Base-by-base conservation (phyloP, 2,329 filamentous ascomycete species). In the Arthrocladium fulminans region DNA sequence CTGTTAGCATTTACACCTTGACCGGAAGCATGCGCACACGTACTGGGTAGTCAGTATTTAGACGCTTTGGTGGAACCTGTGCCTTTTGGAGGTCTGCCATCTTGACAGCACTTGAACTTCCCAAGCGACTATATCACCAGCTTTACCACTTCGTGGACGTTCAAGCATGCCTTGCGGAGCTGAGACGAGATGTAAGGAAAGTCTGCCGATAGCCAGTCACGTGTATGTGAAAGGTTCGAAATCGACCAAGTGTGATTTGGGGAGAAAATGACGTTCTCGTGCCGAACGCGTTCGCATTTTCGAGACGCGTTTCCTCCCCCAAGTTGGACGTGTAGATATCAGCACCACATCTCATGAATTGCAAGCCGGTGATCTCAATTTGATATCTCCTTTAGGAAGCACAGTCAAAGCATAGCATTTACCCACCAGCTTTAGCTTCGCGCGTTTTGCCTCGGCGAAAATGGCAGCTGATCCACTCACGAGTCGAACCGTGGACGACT, bases 41-140 rank as follows among this genome's bases (percentile, higher is more conserved):
- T 73, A 97, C 92, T 51, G 90, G 90, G 67, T 86, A 97, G 52
- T 92, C 83, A 61, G 86, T 86, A 66, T 83, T 76, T 60, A 88
- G 72, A 65, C 81, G 77, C 79, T 92, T 94, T 65, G 84, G 83
- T 50, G 85, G 84, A 56, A 86, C 77, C 62, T 81, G 63, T 48
- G 68, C 65, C 62, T 67, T 65, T 51, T 62, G 52, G 34, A 50
- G 49, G 15, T 57, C 55, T 34, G 55, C 48, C 56, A 57, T 57
- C 30, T 15, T 47, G 45, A 8, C 13, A 27, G 22, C 17, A 25
- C 23, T 38, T n/a, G 45, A 22, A 30, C 29, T 35, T 25, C 19
- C 30, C 7, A 15, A 13, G 6, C 29, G 23, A 12, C 27, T 23
- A 15, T 35, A 35, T 15, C 13, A 13, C 15, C 23, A 19, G 4